These are phyloP conservation scores for Plasmodium gonderi DNA, from an alignment of 169 alveolate species.

Conservation along the genomic window DNA sequence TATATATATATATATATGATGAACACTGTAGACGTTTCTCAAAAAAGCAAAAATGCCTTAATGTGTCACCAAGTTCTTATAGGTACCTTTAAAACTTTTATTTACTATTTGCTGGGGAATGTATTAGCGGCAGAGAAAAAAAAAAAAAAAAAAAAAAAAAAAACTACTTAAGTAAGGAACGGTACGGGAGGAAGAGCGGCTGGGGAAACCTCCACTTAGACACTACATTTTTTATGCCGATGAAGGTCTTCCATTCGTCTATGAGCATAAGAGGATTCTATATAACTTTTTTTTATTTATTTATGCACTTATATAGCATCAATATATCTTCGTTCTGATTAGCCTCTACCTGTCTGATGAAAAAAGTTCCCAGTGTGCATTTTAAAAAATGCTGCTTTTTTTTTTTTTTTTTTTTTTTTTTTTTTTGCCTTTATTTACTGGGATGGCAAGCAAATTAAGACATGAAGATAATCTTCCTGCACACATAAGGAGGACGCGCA, in stretches of 20 bases:
- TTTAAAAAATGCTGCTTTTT: neutral
- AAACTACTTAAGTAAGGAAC: neutral
- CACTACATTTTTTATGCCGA: neutral
- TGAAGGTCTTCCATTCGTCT: neutral
- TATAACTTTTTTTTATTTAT: neutral
- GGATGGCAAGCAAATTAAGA: neutral
- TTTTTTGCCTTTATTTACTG: neutral
- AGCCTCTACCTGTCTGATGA: neutral
- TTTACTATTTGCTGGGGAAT: neutral
- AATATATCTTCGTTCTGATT: neutral
- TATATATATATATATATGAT: neutral
- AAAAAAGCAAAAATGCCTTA: neutral
- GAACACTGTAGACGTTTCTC: too few relatives aligned
- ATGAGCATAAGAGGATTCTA: neutral
- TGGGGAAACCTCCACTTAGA: neutral
- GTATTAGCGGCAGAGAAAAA: too few relatives aligned
- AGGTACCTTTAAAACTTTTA: neutral
- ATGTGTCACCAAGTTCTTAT: neutral
- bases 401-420: neutral
- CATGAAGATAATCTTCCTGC: neutral
- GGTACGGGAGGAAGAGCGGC: neutral
- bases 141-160: neutral
- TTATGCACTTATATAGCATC: conserved; percentile 1
- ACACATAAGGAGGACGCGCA: neutral
- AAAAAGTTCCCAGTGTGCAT: neutral